These are phyloP conservation scores for Colletotrichum sublineola DNA, from an alignment of 2,329 filamentous ascomycete species.

Conservation along the genomic window DNA sequence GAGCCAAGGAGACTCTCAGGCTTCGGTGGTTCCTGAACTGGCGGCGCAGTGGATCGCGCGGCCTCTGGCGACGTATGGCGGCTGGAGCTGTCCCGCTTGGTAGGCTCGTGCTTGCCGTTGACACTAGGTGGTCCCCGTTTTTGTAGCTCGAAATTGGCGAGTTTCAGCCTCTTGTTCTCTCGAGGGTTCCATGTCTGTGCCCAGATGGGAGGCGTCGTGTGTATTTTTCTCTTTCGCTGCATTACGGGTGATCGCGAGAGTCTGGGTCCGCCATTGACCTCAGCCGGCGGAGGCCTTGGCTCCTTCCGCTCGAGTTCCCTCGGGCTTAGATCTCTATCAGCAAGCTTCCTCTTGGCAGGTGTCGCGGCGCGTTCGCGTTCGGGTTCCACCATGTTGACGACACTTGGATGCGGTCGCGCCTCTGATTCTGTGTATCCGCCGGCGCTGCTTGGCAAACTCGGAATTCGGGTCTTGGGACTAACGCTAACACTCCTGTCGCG, in stretches of 20 bases:
- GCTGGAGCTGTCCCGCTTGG: constrained; percentile 53
- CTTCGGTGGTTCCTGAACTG: constrained; percentile 44
- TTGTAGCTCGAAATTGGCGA: constrained; percentile 62
- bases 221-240: constrained; percentile 56
- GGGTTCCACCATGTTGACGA: constrained; percentile 47
- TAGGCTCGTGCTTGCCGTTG: constrained; percentile 56
- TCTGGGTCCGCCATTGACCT: constrained; percentile 58
- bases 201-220: constrained; percentile 61
- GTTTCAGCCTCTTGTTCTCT: constrained; percentile 54
- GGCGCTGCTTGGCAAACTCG: constrained; percentile 63
- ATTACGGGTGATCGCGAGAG: constrained; percentile 45
- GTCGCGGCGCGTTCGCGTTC: constrained; percentile 53
- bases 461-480: constrained; percentile 80
- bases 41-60: constrained; percentile 49
- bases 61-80: constrained; percentile 63
- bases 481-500: constrained; percentile 80
- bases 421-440: constrained; percentile 46
- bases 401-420: constrained; percentile 38
- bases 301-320: constrained; percentile 66
- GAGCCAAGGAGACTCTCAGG: constrained; percentile 58
- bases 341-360: constrained; percentile 63
- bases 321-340: constrained; percentile 62
- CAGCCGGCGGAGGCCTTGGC: constrained; percentile 62
- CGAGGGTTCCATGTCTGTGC: constrained; percentile 57
- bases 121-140: constrained; percentile 52